Evolutionary conservation across 495 filamentous ascomycete species (phyloP), one percentile per base, ranked within the genome.

Genomic region (Wilcoxina mikolae): DNA sequence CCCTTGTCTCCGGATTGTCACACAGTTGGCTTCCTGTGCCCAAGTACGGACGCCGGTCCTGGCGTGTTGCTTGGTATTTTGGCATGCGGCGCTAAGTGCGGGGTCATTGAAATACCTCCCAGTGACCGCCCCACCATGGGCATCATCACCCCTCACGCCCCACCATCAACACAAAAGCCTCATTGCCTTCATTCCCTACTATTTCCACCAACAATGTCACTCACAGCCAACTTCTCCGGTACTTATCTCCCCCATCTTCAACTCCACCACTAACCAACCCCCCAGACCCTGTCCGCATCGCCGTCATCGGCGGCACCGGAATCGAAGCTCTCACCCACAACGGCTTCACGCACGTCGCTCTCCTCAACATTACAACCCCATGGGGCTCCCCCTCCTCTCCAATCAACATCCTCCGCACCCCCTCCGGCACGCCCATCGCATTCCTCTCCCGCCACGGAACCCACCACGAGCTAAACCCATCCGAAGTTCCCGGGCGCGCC

Each of bases 301-400:
- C 86, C 70, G 87, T 98, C 56, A 96, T 98, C 55, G 93, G 91
- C 67, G 93, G 91, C 60, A 98, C 91, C 38, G 91, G 91, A 50
- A 81, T 98, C 51, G 73, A 76, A 60, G 71, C 78, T 60, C 76
- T 87, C 56, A 76, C 71, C 46, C 72, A 78, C 54, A 70, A 73
- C n/a, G 76, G 75, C 62, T 95, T 91, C 75, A 78, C 74, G 18
- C 85, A 87, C 61, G 79, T 93, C 57, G 88, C 90, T 17, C 76
- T 73, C 17, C 69, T 96, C 56, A 75, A 74, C 50, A 68, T 81
- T 53, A 60, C 69, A 10, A 98, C 91, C 1, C 91, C 91, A n/a
- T 98, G 91, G 90, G 91, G 91, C 57, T 65, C 70, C 5, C 85
- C 91, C 18, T 95, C 91, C 43, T 87, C 89, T 1, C 89, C 91